Evolutionary conservation across 495 filamentous ascomycete genomes (phyloP).

Genomic region (Penicillium dipodomyicola): DNA sequence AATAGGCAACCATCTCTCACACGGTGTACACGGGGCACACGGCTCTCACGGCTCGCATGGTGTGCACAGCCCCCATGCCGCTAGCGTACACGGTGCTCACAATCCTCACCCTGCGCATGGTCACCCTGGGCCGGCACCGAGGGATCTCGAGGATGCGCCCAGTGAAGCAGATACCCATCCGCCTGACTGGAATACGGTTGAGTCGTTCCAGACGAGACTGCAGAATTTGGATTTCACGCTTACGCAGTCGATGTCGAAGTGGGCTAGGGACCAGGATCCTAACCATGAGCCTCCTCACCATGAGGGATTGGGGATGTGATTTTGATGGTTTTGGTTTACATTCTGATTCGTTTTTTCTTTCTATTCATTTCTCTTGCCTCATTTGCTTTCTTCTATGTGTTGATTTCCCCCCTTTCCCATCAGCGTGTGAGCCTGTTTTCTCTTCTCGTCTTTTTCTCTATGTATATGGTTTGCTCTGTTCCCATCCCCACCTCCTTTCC

Average conservation of each 20-base stretch:
- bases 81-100: background rate
- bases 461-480: conserved; percentile 8
- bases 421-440: conserved; percentile 7
- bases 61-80: background rate
- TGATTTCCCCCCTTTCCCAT: conserved; percentile 3
- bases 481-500: conserved; percentile 4
- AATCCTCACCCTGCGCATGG: background rate
- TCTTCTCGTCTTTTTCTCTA: conserved; percentile 4
- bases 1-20: conserved; percentile 3
- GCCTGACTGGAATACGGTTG: conserved; percentile 22
- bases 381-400: background rate
- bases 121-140: background rate
- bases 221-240: conserved; percentile 20
- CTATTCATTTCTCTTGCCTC: background rate
- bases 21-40: background rate
- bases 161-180: conserved; percentile 14
- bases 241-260: conserved; percentile 27
- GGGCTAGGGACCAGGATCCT: conserved; percentile 25
- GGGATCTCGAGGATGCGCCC: conserved; percentile 15
- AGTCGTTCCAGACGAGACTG: conserved; percentile 26
- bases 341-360: conserved; percentile 1
- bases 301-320: conserved; percentile 29
- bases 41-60: background rate
- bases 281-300: conserved; percentile 25
- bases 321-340: conserved; percentile 6